Evolutionary conservation across 768 basidiomycete species (phyloP).

Genomic region (Tulasnella sp.): DNA sequence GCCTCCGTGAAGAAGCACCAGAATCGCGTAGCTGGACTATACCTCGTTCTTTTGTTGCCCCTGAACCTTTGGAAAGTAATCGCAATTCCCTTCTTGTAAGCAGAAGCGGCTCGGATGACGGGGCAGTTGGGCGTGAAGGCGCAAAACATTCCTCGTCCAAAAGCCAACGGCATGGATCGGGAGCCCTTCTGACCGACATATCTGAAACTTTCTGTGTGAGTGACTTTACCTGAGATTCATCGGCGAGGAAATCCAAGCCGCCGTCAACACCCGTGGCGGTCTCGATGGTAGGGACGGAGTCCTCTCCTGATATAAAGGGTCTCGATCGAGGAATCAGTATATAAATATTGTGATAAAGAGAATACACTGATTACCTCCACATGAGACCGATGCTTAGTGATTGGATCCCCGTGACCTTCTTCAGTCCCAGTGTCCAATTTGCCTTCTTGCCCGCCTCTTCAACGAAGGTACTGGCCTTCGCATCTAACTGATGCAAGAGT

Average conservation of each 20-base stretch:
- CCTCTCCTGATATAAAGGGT: conserved; percentile 36
- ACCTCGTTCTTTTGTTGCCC: not conserved
- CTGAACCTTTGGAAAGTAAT: not conserved
- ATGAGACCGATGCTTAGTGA: conserved; percentile 48
- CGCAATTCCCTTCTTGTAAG: not conserved
- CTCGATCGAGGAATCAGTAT: not conserved
- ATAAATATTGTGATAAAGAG: not conserved
- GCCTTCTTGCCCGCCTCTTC: not conserved
- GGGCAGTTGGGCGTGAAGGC: not conserved
- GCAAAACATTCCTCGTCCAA: not conserved
- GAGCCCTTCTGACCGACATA: not conserved
- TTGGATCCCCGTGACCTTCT: conserved; percentile 45
- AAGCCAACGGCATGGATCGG: not conserved
- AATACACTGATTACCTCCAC: conserved; percentile 41
- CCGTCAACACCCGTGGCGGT: conserved; percentile 26
- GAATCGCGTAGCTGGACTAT: no score
- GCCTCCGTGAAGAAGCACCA: no score
- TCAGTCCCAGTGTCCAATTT: conserved; percentile 30
- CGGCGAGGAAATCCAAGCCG: not conserved
- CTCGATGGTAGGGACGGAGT: conserved; percentile 27
- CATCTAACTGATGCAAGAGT: no score
- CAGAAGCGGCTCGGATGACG: not conserved
- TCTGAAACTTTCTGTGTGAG: no score
- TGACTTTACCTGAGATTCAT: no score
- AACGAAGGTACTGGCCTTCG: not conserved